These are phyloP conservation scores for Hanseniaspora occidentalis DNA, from an alignment of 805 yeast species.

Conservation along the genomic window DNA sequence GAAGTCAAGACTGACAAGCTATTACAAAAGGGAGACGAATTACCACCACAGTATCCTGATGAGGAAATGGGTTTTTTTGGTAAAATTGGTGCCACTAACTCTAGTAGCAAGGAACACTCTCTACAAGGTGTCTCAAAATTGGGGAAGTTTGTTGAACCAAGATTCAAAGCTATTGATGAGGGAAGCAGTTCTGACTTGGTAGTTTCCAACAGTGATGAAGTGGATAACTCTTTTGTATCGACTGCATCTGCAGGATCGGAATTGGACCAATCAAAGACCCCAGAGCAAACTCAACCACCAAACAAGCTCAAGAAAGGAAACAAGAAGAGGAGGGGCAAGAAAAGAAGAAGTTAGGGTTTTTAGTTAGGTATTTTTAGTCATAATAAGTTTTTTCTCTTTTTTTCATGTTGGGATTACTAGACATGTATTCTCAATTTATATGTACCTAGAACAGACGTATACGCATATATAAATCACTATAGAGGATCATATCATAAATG, in stretches of 20 bases:
- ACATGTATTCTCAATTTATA: too few relatives aligned
- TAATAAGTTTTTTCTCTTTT: too few relatives aligned
- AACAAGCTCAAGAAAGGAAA: conserved; percentile 7
- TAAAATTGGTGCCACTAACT: conserved; percentile 5
- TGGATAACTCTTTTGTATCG: too few relatives aligned
- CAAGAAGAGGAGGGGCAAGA: conserved; percentile 9
- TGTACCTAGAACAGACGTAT: too few relatives aligned
- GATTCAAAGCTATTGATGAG: not conserved
- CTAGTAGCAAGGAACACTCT: too few relatives aligned
- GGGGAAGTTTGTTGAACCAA: too few relatives aligned
- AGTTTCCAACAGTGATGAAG: not conserved
- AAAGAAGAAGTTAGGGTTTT: conserved; percentile 13
- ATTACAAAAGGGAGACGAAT: conserved; percentile 57
- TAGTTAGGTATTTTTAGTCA: too few relatives aligned
- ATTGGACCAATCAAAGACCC: not conserved
- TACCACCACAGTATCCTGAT: conserved; percentile 60
- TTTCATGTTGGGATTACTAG: too few relatives aligned
- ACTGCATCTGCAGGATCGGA: conserved; percentile 3
- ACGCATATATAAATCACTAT: too few relatives aligned
- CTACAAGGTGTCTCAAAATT: too few relatives aligned
- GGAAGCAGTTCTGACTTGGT: not conserved
- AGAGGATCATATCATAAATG: too few relatives aligned
- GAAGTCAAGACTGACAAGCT: conserved; percentile 35
- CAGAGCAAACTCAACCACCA: not conserved
- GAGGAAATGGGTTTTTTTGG: conserved; percentile 52